These are phyloP conservation scores for Hymenoscyphus salicellus DNA, from an alignment of 2,329 filamentous ascomycete genomes.

Conservation along the genomic window DNA sequence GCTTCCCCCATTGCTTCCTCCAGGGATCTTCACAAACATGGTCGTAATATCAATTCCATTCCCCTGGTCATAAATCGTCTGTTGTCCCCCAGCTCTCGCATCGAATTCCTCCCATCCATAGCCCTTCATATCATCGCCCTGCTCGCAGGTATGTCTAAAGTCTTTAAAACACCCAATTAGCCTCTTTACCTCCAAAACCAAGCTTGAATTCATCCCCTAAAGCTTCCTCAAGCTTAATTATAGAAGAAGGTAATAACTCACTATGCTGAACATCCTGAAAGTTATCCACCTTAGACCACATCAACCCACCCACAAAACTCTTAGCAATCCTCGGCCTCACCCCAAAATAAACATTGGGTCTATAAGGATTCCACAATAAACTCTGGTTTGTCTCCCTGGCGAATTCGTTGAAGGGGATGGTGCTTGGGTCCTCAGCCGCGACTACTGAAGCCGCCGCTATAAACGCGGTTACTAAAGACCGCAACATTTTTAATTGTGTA, in stretches of 20 bases:
- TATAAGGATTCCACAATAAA: constrained; percentile 93
- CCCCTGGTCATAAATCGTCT: constrained; percentile 84
- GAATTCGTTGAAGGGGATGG: constrained; percentile 37
- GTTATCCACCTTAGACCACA: constrained; percentile 85
- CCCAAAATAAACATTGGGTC: constrained; percentile 92
- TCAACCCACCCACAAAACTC: constrained; percentile 75
- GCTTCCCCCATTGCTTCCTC: constrained; percentile 79
- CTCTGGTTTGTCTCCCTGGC: constrained; percentile 65
- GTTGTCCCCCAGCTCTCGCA: constrained; percentile 77
- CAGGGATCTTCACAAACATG: constrained; percentile 88
- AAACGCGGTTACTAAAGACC: constrained; percentile 15
- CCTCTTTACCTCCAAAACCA: background rate
- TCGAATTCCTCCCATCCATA: constrained; percentile 99
- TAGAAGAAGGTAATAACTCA: constrained; percentile 44
- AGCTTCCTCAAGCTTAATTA: background rate
- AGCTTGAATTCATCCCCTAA: background rate
- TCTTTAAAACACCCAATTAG: constrained; percentile 47
- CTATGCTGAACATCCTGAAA: constrained; percentile 73
- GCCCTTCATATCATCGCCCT: constrained; percentile 87
- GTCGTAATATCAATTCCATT: constrained; percentile 91
- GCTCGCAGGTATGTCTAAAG: constrained; percentile 92
- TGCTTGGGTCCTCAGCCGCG: constrained; percentile 29
- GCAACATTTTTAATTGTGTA: constrained; percentile 24
- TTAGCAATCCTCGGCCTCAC: constrained; percentile 78
- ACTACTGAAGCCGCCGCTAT: constrained; percentile 20